A percentile compares a stretch with the other conserved stretches of the same genome.
phyloP scores from a whole-genome alignment of 768 basidiomycete genomes.

The Lactifluus hygrophoroides region DNA sequence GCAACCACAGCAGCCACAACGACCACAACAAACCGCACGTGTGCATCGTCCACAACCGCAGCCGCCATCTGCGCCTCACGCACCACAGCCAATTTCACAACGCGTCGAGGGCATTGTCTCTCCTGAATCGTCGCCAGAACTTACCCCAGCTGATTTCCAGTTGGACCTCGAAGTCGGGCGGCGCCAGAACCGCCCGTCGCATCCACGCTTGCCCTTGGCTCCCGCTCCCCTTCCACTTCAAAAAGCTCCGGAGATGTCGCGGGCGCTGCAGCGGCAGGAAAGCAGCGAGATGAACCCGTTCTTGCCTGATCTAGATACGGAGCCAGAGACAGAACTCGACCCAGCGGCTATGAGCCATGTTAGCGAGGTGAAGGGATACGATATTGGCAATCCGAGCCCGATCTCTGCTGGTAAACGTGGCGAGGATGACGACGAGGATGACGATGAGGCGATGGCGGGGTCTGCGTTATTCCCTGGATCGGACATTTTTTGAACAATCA shows the following conservation, averaged over 20 bases:
- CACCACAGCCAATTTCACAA: slow-evolving; percentile 18
- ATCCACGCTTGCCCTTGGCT: background rate
- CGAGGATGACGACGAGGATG: slow-evolving; percentile 1
- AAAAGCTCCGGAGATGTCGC: background rate
- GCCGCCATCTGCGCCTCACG: slow-evolving; percentile 1
- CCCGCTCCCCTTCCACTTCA: background rate
- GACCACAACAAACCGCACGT: background rate
- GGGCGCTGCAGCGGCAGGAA: slow-evolving; percentile 7
- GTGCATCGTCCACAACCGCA: slow-evolving; percentile 8
- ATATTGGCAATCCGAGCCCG: background rate
- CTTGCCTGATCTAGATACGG: slow-evolving; percentile 12
- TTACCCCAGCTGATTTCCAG: slow-evolving; percentile 10
- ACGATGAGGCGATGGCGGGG: background rate
- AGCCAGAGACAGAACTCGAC: slow-evolving; percentile 1
- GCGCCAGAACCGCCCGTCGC: background rate
- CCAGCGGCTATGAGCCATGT: background rate
- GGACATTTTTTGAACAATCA: slow-evolving; percentile 17
- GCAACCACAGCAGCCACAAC: background rate
- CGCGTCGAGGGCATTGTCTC: slow-evolving; percentile 18
- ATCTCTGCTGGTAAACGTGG: background rate
- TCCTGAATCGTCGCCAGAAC: slow-evolving; percentile 18
- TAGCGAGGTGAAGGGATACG: background rate
- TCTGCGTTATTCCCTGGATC: slow-evolving; percentile 18
- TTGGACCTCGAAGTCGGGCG: slow-evolving; percentile 10
- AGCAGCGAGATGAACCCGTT: slow-evolving; percentile 19